A percentile compares a stretch with the other conserved stretches of the same genome.
Conservation (phyloP, 495 filamentous ascomycete genomes). For the Hyaloscypha variabilis region DNA sequence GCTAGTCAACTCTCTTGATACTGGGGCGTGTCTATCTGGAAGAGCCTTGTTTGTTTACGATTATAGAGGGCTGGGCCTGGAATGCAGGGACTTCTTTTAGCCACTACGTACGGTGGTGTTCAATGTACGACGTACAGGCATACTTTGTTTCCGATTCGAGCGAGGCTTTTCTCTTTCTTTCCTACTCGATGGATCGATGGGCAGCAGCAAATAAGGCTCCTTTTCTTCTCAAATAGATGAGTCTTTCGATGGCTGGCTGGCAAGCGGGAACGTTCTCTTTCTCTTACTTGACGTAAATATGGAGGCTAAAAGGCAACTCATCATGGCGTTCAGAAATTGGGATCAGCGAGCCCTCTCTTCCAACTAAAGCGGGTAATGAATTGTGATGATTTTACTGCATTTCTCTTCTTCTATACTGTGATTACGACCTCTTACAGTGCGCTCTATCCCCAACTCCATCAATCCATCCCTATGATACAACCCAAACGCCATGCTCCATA, state of each 20-base stretch:
- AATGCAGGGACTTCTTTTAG: constrained; percentile 14
- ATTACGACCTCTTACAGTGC: background rate
- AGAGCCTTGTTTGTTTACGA: too few species aligned
- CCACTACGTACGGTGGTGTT: background rate
- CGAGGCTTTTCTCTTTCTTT: constrained; percentile 14
- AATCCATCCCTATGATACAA: background rate
- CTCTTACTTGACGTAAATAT: constrained; percentile 24
- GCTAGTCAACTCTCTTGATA: constrained; percentile 31
- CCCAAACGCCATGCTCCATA: constrained; percentile 14
- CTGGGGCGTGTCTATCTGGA: background rate
- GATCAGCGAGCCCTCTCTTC: background rate
- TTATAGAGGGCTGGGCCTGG: background rate
- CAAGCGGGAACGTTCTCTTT: background rate
- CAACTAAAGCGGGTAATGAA: constrained; percentile 16
- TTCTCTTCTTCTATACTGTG: background rate
- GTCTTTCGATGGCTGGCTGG: background rate
- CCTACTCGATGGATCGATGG: constrained; percentile 7
- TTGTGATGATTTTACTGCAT: constrained; percentile 18
- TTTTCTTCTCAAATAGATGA: background rate
- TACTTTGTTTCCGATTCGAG: constrained; percentile 14
- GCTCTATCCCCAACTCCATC: background rate
- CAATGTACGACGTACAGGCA: constrained; percentile 21
- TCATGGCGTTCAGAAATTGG: constrained; percentile 24
- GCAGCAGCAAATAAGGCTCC: background rate
- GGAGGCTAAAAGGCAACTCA: constrained; percentile 29